A percentile compares a stretch with the other conserved stretches of the same genome.
phyloP scores from a whole-genome alignment of 768 basidiomycete genomes.

The Chalciporus sphaerocephalus region DNA sequence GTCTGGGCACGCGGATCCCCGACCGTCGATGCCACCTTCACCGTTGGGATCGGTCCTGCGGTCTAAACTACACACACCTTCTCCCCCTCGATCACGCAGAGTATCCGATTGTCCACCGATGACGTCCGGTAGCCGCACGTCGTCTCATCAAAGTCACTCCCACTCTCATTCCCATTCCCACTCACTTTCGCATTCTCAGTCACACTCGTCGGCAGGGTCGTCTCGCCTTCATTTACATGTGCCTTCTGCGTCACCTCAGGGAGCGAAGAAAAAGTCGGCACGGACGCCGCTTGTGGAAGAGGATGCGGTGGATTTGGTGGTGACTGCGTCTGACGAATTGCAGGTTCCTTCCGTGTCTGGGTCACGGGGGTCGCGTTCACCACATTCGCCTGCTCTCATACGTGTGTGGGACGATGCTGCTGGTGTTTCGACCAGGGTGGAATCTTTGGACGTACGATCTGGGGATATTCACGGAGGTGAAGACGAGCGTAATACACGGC shows the following conservation, averaged over 20 bases:
- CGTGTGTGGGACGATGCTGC: slow-evolving; percentile 24
- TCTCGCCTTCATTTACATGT: slow-evolving; percentile 9
- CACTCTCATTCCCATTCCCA: slow-evolving; percentile 6
- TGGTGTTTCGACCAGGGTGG: background rate
- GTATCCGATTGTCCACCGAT: slow-evolving; percentile 8
- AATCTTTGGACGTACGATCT: background rate
- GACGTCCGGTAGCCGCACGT: slow-evolving; percentile 4
- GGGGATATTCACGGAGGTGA: background rate
- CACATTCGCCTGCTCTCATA: slow-evolving; percentile 19
- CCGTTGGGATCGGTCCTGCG: background rate
- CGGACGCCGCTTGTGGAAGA: slow-evolving; percentile 30
- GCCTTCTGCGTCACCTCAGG: slow-evolving; percentile 2
- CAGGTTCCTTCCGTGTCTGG: slow-evolving; percentile 10
- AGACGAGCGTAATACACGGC: background rate
- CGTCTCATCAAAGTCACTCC: slow-evolving; percentile 7
- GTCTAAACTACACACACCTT: slow-evolving; percentile 7
- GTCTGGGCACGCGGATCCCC: background rate
- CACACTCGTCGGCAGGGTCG: slow-evolving; percentile 10
- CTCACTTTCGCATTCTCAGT: background rate
- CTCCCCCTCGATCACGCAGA: slow-evolving; percentile 7
- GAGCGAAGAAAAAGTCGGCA: slow-evolving; percentile 3
- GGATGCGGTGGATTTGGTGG: slow-evolving; percentile 87
- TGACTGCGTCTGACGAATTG: slow-evolving; percentile 30
- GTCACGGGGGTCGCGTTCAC: slow-evolving; percentile 13
- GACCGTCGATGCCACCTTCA: background rate